Evolutionary conservation across 306 rosid species (phyloP), one percentile per base, ranked within the genome.

Genomic region (Quercus alba): DNA sequence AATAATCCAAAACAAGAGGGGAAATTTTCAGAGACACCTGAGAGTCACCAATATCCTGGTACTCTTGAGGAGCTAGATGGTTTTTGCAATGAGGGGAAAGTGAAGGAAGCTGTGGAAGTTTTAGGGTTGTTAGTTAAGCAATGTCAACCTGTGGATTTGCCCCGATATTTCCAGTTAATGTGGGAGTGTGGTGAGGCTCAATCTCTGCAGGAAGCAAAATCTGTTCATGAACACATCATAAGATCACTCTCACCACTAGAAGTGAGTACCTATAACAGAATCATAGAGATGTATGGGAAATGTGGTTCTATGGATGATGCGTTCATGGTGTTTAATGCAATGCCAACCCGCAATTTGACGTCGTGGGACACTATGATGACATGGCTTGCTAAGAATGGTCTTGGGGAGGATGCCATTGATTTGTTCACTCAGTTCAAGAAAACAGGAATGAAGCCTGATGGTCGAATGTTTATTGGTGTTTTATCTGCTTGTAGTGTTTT

Each of bases 331-430:
- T 93, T 91, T 78, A 70, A 88, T 61, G 41, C 83, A 56, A 93
- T 91, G 94, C 87, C 94, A 3, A 80, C 70, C 41, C 87, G 84
- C 68, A 93, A 93, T 80, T 69, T 91, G 84, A 89, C 91, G n/a
- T 88, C 97, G 4, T 93, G 98, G 97, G 97, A 89, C 84, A 80
- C 86, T 59, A 91, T 93, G 93, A 87, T 93, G 75, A 87, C 90
- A 2, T 81, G 91, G 85, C 46, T 38, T 38, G 46, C 46, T 38
- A 38, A 38, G n/a, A n/a, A n/a, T n/a, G n/a, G n/a, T n/a, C n/a
- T n/a, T n/a, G n/a, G n/a, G n/a, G n/a, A n/a, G n/a, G 46, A 38
- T 38, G 46, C 46, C 11, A 38, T 38, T 38, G 11, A 38, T 80
- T 81, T 91, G 20, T 93, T 91, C 75, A 83, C 89, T 21, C 78